Evolutionary conservation across 2,329 filamentous ascomycete species (phyloP).

Genomic region (Colletotrichum siamense): DNA sequence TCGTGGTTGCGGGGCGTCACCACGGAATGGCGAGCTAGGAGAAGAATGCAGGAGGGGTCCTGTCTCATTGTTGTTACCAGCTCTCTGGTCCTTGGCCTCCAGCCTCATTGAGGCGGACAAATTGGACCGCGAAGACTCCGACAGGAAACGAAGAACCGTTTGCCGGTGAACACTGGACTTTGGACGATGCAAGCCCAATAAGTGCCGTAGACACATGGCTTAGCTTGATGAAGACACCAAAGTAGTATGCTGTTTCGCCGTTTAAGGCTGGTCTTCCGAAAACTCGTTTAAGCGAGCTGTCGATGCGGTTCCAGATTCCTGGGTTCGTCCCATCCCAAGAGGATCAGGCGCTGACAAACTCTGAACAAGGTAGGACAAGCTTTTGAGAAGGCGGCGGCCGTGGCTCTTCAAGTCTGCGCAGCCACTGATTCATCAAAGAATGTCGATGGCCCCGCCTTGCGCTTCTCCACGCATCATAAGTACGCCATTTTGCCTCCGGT

Average conservation of each 20-base stretch:
- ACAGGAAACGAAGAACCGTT: neutral
- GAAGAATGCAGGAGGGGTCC: neutral
- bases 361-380: neutral
- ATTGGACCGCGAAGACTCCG: neutral
- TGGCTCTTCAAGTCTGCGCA: neutral
- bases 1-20: neutral
- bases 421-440: slow-evolving; percentile 8
- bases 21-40: neutral
- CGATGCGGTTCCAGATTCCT: neutral
- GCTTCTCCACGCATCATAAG: neutral
- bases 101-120: neutral
- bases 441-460: neutral
- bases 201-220: neutral
- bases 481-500: neutral
- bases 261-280: neutral
- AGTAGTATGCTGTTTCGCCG: neutral
- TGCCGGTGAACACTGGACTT: neutral
- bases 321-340: neutral
- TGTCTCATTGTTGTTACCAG: neutral
- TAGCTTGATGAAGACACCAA: neutral
- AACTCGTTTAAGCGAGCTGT: neutral
- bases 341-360: neutral
- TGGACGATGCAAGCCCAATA: neutral
- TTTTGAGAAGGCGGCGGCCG: neutral
- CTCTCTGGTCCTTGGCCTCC: neutral